Conservation (phyloP, 306 rosid genomes). For the Calophaca sinica region DNA sequence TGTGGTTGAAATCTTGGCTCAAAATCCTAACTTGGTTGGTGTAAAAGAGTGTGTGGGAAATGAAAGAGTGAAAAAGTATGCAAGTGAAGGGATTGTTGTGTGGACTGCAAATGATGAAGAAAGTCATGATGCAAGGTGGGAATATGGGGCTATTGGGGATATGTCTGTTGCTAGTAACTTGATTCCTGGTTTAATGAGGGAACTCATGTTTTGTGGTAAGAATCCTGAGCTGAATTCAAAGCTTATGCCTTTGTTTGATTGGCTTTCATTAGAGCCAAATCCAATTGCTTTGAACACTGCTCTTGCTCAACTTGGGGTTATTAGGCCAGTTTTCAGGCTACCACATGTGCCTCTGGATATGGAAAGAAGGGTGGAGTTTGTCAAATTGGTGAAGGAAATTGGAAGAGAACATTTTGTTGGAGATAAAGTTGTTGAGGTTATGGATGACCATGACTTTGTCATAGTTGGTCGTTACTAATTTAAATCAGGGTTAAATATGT, state of each 20-base stretch:
- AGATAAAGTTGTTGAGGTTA: constrained; percentile 61
- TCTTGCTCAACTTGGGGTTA: constrained; percentile 80
- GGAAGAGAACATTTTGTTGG: constrained; percentile 79
- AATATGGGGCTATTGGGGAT: constrained; percentile 77
- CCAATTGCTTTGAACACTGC: constrained; percentile 70
- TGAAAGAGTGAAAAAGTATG: constrained; percentile 63
- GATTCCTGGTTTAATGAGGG: constrained; percentile 73
- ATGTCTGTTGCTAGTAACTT: constrained; percentile 74
- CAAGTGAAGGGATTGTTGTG: constrained; percentile 60
- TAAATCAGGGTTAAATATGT: too few species aligned
- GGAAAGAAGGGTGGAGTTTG: constrained; percentile 68
- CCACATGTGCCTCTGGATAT: constrained; percentile 80
- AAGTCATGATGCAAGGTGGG: constrained; percentile 89
- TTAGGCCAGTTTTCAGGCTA: constrained; percentile 81
- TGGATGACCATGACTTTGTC: constrained; percentile 53
- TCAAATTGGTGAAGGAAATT: constrained; percentile 63
- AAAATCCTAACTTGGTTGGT: constrained; percentile 72
- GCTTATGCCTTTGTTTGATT: constrained; percentile 64
- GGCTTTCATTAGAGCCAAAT: constrained; percentile 70
- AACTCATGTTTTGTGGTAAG: constrained; percentile 67
- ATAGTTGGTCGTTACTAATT: constrained; percentile 31
- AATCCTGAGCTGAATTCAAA: constrained; percentile 58
- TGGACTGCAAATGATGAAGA: constrained; percentile 86
- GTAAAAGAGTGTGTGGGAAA: constrained; percentile 85
- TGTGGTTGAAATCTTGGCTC: constrained; percentile 60